Conservation (phyloP, 169 alveolate genomes). For the Cryptosporidium bovis region DNA sequence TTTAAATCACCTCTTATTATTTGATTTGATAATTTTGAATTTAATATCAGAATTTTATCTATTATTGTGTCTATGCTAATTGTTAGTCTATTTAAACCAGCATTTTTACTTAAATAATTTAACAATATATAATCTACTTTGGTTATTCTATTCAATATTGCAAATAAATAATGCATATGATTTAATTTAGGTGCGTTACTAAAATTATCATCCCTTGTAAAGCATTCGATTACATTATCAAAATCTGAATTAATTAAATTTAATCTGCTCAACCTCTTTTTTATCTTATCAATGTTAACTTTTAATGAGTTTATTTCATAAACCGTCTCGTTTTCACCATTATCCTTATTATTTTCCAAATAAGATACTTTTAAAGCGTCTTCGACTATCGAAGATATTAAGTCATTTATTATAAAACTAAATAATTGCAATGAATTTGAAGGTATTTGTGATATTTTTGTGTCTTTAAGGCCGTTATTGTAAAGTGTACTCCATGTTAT, state of each 20-base stretch:
- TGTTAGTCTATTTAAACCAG: background rate
- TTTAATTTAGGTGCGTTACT: slow-evolving; percentile 26
- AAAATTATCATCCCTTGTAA: slow-evolving; percentile 1
- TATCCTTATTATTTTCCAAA: background rate
- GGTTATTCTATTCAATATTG: slow-evolving; percentile 33
- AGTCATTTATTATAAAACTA: slow-evolving; percentile 58
- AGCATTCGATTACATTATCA: slow-evolving; percentile 19
- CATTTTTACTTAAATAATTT: background rate
- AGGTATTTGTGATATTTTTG: slow-evolving; percentile 70
- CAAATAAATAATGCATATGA: slow-evolving; percentile 36
- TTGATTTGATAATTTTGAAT: slow-evolving; percentile 37
- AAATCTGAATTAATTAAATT: background rate
- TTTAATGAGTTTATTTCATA: background rate
- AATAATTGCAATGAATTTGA: slow-evolving; percentile 53
- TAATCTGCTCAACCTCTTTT: background rate
- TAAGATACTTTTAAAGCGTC: slow-evolving; percentile 37
- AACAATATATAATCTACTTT: slow-evolving; percentile 16
- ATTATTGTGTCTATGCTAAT: slow-evolving; percentile 7
- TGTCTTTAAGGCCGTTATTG: slow-evolving; percentile 55
- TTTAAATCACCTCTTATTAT: slow-evolving; percentile 59
- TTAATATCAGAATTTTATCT: background rate
- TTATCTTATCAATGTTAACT: background rate
- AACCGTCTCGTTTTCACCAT: background rate
- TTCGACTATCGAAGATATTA: slow-evolving; percentile 60
- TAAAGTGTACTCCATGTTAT: slow-evolving; percentile 66